phyloP scores from a whole-genome alignment of 2,329 filamentous ascomycete species.

The Cercospora brassicicola region DNA sequence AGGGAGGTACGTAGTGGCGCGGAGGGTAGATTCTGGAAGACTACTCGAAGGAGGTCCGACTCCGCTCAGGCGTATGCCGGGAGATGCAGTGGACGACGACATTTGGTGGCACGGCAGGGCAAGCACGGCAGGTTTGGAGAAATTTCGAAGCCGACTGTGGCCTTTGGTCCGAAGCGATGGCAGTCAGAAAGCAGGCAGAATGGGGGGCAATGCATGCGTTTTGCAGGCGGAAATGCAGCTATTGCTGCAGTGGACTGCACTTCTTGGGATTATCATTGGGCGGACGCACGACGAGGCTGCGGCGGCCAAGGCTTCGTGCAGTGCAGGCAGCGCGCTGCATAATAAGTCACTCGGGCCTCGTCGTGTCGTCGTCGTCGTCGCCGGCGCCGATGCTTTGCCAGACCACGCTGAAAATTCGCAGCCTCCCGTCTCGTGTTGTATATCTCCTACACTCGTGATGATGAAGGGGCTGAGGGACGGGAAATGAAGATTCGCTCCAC shows the following conservation, averaged over 20 bases:
- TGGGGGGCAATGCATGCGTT: not conserved
- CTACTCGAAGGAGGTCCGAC: not conserved
- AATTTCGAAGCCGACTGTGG: not conserved
- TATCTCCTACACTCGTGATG: not conserved
- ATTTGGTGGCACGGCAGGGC: not conserved
- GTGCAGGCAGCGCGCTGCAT: not conserved
- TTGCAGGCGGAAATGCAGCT: not conserved
- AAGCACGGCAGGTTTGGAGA: too few species aligned
- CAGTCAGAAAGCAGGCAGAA: not conserved
- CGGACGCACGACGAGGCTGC: not conserved
- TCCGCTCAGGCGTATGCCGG: not conserved
- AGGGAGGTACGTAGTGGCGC: not conserved
- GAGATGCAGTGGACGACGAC: not conserved
- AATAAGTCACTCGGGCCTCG: not conserved
- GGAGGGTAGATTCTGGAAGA: constrained; percentile 4
- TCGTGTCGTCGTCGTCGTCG: not conserved
- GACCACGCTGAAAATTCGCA: not conserved
- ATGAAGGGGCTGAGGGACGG: not conserved
- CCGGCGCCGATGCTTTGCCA: not conserved
- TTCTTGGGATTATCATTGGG: not conserved
- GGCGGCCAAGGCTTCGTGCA: not conserved
- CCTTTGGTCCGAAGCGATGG: not conserved
- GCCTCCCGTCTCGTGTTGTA: not conserved
- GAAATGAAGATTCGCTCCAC: not conserved
- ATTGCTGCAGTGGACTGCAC: not conserved